Evolutionary conservation across 805 yeast species (phyloP).

Genomic region (Sporopachydermia lactativora): DNA sequence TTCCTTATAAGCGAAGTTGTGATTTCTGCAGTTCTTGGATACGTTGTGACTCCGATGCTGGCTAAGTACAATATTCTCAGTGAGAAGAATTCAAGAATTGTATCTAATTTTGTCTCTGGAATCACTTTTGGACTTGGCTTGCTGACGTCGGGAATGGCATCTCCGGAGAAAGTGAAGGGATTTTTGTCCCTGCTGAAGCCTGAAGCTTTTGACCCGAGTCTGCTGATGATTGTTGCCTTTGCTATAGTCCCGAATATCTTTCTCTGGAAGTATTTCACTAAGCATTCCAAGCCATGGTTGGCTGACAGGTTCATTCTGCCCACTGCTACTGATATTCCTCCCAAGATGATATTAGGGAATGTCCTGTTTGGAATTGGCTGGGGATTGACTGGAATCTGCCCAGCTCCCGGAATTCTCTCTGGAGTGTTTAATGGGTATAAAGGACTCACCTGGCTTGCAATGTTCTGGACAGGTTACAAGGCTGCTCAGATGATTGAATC

Average conservation of each 20-base stretch:
- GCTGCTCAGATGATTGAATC: too few relatives aligned
- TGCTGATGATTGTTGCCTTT: constrained; percentile 27
- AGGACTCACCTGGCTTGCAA: constrained; percentile 17
- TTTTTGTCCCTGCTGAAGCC: constrained; percentile 25
- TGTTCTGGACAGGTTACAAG: constrained; percentile 18
- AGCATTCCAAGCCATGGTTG: constrained; percentile 7
- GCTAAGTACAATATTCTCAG: not conserved
- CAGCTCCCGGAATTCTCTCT: constrained; percentile 34
- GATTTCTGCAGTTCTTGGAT: not conserved
- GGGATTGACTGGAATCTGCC: constrained; percentile 39
- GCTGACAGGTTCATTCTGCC: constrained; percentile 7
- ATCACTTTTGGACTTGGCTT: constrained; percentile 32
- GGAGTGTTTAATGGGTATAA: constrained; percentile 13
- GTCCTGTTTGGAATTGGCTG: constrained; percentile 36
- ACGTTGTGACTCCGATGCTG: not conserved
- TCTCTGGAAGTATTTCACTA: constrained; percentile 19
- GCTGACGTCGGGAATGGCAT: constrained; percentile 31
- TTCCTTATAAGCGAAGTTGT: not conserved
- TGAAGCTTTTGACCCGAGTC: constrained; percentile 32
- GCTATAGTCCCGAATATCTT: constrained; percentile 31
- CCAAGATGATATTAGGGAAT: constrained; percentile 27
- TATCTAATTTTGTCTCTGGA: constrained; percentile 17
- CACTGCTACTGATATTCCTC: constrained; percentile 13
- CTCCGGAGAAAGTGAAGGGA: constrained; percentile 30
- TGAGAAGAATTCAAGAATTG: not conserved